Conservation (phyloP, 169 alveolate species). For the Plasmodium gaboni region DNA sequence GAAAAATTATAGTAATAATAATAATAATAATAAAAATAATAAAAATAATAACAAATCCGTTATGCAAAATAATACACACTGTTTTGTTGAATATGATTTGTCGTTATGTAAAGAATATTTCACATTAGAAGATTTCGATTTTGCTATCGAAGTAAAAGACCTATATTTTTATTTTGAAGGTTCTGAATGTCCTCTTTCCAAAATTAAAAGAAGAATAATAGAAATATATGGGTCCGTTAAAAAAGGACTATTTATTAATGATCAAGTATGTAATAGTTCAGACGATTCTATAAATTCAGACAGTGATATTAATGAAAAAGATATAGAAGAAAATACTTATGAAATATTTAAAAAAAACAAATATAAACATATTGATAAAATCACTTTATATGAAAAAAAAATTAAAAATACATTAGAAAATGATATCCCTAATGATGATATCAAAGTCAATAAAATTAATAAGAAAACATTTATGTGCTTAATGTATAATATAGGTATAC, state of each 20-base stretch:
- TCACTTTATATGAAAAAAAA: constrained; percentile 15
- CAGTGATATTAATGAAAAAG: not conserved
- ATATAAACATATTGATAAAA: constrained; percentile 27
- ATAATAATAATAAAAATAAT: not conserved
- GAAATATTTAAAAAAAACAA: constrained; percentile 15
- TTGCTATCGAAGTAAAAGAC: constrained; percentile 64
- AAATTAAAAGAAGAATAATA: constrained; percentile 75
- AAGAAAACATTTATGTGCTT: constrained; percentile 55
- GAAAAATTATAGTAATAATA: not conserved
- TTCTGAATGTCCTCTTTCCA: constrained; percentile 54
- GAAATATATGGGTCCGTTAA: constrained; percentile 73
- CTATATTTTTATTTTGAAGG: constrained; percentile 74
- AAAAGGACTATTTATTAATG: constrained; percentile 25
- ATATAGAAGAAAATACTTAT: constrained; percentile 14
- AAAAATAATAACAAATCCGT: not conserved
- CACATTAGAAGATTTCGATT: constrained; percentile 61
- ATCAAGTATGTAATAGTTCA: constrained; percentile 30
- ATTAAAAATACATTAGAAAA: not conserved
- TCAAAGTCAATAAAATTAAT: constrained; percentile 25
- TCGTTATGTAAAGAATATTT: constrained; percentile 44
- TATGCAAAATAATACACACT: constrained; percentile 2
- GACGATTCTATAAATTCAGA: constrained; percentile 8
- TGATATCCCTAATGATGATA: not conserved
- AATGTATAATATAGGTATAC: constrained; percentile 74
- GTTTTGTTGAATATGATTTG: constrained; percentile 26